Conservation (phyloP, 306 rosid species). For the Lathyrus sativus region DNA sequence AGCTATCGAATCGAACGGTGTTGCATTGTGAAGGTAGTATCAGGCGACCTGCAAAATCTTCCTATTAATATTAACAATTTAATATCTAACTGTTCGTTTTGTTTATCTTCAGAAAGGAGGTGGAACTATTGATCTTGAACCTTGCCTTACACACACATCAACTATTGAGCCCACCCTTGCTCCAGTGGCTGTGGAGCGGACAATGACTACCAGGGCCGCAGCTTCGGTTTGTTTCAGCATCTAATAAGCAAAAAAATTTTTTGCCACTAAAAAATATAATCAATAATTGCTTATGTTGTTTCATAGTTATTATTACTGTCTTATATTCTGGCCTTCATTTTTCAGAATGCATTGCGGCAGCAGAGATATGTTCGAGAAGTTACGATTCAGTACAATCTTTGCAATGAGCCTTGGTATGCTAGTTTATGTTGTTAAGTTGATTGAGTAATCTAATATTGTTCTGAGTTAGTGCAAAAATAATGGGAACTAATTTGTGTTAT, state of each 20-base stretch:
- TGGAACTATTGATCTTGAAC: constrained; percentile 92
- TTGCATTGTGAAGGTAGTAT: constrained; percentile 86
- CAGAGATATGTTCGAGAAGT: constrained; percentile 94
- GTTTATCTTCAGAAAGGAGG: constrained; percentile 79
- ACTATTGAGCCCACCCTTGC: constrained; percentile 97
- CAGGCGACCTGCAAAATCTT: constrained; percentile 29
- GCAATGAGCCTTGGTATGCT: constrained; percentile 96
- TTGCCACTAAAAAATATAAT: constrained; percentile 23
- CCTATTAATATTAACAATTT: constrained; percentile 26
- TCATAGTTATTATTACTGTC: constrained; percentile 15
- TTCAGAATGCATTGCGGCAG: constrained; percentile 93
- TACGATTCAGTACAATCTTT: constrained; percentile 97
- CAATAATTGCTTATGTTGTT: constrained; percentile 20
- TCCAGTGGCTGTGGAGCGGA: constrained; percentile 93
- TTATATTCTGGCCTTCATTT: constrained; percentile 39
- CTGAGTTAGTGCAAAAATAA: constrained; percentile 5
- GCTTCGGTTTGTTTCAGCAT: constrained; percentile 74
- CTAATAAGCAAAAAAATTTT: constrained; percentile 25
- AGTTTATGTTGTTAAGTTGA: constrained; percentile 19
- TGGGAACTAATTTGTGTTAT: constrained; percentile 9
- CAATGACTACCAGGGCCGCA: constrained; percentile 95
- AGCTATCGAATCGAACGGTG: constrained; percentile 88
- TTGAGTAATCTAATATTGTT: constrained; percentile 15
- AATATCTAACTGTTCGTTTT: constrained; percentile 32
- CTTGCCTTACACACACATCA: constrained; percentile 94